Evolutionary conservation across 106 monocot genomes (phyloP).

Genomic region (Allium cepa): DNA sequence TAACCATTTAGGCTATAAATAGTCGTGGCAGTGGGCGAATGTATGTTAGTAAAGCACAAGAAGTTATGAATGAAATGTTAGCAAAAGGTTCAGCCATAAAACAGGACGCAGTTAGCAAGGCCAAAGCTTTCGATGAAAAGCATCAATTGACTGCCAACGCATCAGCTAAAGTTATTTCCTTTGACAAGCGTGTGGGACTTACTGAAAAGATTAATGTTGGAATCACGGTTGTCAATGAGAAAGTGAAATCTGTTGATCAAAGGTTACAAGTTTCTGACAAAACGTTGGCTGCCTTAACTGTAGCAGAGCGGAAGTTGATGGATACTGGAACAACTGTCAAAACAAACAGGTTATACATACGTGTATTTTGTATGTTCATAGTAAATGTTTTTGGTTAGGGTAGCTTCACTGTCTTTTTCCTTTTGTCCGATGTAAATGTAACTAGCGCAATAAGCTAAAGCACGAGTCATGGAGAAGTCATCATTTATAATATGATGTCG

Average conservation of each 20-base stretch:
- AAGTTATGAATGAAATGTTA: conserved; percentile 57
- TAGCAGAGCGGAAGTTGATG: conserved; percentile 73
- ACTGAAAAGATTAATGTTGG: conserved; percentile 83
- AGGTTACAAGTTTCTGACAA: conserved; percentile 80
- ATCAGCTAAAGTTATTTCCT: conserved; percentile 79
- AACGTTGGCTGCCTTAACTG: conserved; percentile 73
- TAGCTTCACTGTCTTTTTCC: not conserved
- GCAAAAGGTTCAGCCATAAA: conserved; percentile 76
- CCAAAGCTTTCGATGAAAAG: conserved; percentile 91
- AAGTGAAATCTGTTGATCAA: conserved; percentile 93
- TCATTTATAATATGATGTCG: no score
- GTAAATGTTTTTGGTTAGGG: no score
- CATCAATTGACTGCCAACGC: conserved; percentile 71
- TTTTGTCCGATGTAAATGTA: not conserved
- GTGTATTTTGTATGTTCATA: no score
- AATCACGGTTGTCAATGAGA: conserved; percentile 87
- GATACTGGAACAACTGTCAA: conserved; percentile 84
- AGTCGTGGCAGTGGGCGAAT: conserved; percentile 30
- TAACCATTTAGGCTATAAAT: conserved; percentile 28
- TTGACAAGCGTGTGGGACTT: conserved; percentile 77
- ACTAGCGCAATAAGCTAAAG: no score
- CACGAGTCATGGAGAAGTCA: no score
- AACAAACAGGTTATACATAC: conserved; percentile 43
- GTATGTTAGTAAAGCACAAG: conserved; percentile 79
- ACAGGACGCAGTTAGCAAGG: conserved; percentile 89